phyloP scores from a whole-genome alignment of 352 stramenopile genomes.

The Phytopythium ostracodes region DNA sequence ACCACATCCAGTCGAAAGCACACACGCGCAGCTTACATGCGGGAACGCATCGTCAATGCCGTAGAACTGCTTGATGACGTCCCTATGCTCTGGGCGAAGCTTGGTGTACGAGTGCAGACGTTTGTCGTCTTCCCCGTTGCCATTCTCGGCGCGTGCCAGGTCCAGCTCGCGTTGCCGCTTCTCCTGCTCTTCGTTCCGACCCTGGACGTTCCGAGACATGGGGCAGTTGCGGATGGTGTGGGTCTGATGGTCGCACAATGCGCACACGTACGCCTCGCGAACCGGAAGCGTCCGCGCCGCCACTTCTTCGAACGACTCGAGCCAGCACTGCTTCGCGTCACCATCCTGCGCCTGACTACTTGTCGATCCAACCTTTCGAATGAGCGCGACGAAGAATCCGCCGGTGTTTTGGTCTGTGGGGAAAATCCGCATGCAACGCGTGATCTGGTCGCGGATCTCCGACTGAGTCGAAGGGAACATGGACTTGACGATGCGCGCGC shows the following conservation, averaged over 20 bases:
- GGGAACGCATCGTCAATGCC: slow-evolving; percentile 56
- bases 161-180: slow-evolving; percentile 1
- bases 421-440: slow-evolving; percentile 83
- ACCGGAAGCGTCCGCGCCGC: slow-evolving; percentile 12
- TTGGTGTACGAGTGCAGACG: slow-evolving; percentile 46
- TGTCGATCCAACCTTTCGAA: slow-evolving; percentile 69
- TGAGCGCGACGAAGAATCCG: slow-evolving; percentile 97
- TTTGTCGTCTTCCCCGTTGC: slow-evolving; percentile 14
- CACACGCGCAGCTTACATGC: slow-evolving; percentile 18
- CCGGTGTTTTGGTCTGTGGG: slow-evolving; percentile 97
- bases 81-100: slow-evolving; percentile 49
- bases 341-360: slow-evolving; percentile 18
- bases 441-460: slow-evolving; percentile 36
- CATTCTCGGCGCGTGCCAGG: too few species aligned
- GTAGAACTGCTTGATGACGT: slow-evolving; percentile 58
- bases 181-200: slow-evolving; percentile 11
- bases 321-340: slow-evolving; percentile 28
- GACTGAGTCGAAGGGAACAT: slow-evolving; percentile 84
- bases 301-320: slow-evolving; percentile 39
- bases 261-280: slow-evolving; percentile 26
- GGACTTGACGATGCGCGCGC: slow-evolving; percentile 54
- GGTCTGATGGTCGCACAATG: slow-evolving; percentile 16
- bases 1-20: too few species aligned
- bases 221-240: slow-evolving; percentile 41
- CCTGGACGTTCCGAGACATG: slow-evolving; percentile 27